A percentile compares a stretch with the other conserved stretches of the same genome.
These are phyloP conservation scores for Ambrosiella xylebori DNA, from an alignment of 2,329 filamentous ascomycete genomes.

Conservation along the genomic window DNA sequence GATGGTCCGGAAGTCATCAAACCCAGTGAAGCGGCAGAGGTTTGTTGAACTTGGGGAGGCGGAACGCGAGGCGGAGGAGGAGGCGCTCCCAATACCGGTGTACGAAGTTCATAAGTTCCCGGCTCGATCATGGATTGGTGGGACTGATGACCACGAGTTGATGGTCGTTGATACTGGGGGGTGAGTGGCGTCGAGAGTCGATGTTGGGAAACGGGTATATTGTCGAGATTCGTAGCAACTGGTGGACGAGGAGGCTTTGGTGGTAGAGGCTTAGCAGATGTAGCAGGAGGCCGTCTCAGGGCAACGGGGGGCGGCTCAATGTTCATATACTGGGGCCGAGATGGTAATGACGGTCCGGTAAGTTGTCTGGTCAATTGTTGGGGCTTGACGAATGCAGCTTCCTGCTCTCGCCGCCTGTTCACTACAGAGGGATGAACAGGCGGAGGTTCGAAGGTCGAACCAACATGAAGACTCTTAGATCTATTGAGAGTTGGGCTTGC, in stretches of 20 bases:
- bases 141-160: slow-evolving; percentile 9
- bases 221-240: slow-evolving; percentile 4
- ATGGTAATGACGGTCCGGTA: slow-evolving; percentile 9
- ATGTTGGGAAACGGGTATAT: background rate
- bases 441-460: slow-evolving; percentile 10
- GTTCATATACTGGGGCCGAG: slow-evolving; percentile 1
- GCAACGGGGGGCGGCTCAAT: slow-evolving; percentile 10
- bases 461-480: slow-evolving; percentile 11
- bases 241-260: slow-evolving; percentile 9
- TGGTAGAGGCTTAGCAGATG: slow-evolving; percentile 10
- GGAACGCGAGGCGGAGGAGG: slow-evolving; percentile 6
- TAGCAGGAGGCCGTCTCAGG: slow-evolving; percentile 3
- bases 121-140: slow-evolving; percentile 11
- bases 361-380: slow-evolving; percentile 9
- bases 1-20: slow-evolving; percentile 5
- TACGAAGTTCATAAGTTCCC: slow-evolving; percentile 4
- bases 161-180: slow-evolving; percentile 8
- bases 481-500: slow-evolving; percentile 10
- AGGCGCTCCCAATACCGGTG: background rate
- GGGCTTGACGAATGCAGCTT: slow-evolving; percentile 3
- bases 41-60: slow-evolving; percentile 15
- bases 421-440: slow-evolving; percentile 8
- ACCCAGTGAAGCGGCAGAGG: slow-evolving; percentile 12
- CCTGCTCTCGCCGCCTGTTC: slow-evolving; percentile 7
- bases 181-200: slow-evolving; percentile 3